These are phyloP conservation scores for Stemphylium lycopersici DNA, from an alignment of 2,329 filamentous ascomycete species.

Conservation along the genomic window DNA sequence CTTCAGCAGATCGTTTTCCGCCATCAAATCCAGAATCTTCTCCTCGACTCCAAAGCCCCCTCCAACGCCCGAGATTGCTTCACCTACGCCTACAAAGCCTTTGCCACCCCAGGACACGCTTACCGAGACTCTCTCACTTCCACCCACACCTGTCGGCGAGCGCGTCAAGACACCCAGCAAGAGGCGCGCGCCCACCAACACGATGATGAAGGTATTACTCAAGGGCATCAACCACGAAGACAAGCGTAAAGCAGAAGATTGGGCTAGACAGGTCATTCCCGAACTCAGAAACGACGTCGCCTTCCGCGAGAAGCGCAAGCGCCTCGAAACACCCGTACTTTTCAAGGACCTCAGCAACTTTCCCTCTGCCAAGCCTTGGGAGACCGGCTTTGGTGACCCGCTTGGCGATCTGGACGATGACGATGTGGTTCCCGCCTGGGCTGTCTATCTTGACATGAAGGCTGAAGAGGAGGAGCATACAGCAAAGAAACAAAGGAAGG, in stretches of 20 bases:
- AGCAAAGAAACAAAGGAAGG: constrained; percentile 33
- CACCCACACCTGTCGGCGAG: constrained; percentile 38
- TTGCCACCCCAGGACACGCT: constrained; percentile 21
- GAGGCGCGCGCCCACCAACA: constrained; percentile 21
- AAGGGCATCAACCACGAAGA: constrained; percentile 30
- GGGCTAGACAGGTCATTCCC: constrained; percentile 33
- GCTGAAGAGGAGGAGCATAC: constrained; percentile 29
- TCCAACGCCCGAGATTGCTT: constrained; percentile 5
- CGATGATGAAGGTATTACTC: constrained; percentile 24
- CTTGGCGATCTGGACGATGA: constrained; percentile 37
- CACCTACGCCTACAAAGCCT: constrained; percentile 18
- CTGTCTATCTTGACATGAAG: constrained; percentile 35
- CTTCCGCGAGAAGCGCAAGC: constrained; percentile 38
- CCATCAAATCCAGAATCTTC: constrained; percentile 27
- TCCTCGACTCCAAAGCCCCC: constrained; percentile 12
- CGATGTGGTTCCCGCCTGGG: constrained; percentile 39
- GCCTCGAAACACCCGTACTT: constrained; percentile 32
- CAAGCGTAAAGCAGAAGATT: constrained; percentile 26
- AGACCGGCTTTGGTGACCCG: constrained; percentile 37
- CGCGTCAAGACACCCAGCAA: constrained; percentile 24
- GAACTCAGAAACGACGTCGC: constrained; percentile 26
- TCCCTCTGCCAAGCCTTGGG: constrained; percentile 42
- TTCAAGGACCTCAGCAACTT: constrained; percentile 35
- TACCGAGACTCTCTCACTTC: constrained; percentile 31
- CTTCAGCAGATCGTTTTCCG: constrained; percentile 30